Evolutionary conservation across 257 asterid species (phyloP).

Genomic region (Capsicum rhomboideum): DNA sequence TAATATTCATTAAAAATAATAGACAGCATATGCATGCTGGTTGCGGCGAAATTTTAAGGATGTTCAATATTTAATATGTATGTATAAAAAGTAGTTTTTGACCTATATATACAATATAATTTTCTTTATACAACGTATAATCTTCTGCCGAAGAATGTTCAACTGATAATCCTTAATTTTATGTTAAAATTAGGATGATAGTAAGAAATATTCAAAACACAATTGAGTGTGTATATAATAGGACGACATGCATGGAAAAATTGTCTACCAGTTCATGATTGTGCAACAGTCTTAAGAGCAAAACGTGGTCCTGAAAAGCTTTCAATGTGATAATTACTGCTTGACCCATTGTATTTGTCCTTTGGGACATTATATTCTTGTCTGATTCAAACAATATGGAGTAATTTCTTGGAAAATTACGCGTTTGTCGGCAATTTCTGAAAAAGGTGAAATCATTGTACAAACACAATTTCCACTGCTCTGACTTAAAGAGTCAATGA

Average conservation of each 20-base stretch:
- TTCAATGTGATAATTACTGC: constrained; percentile 17
- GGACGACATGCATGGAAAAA: not conserved
- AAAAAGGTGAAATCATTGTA: too few relatives aligned
- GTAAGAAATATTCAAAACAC: not conserved
- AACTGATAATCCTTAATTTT: too few relatives aligned
- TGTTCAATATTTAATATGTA: too few relatives aligned
- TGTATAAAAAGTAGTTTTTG: too few relatives aligned
- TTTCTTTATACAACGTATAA: too few relatives aligned
- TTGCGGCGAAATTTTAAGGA: too few relatives aligned
- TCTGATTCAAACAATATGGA: not conserved
- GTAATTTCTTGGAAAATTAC: constrained; percentile 12
- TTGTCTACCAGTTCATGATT: not conserved
- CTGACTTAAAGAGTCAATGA: too few relatives aligned
- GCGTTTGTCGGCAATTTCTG: constrained; percentile 29
- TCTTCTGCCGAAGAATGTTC: too few relatives aligned
- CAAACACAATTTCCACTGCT: not conserved
- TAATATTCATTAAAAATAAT: not conserved
- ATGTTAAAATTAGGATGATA: too few relatives aligned
- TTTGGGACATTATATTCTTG: constrained; percentile 9
- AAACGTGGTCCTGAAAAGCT: constrained; percentile 7
- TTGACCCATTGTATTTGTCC: constrained; percentile 11
- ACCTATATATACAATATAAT: too few relatives aligned
- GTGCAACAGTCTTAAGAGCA: not conserved
- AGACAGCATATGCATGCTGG: too few relatives aligned
- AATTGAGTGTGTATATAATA: not conserved